A percentile compares a stretch with the other conserved stretches of the same genome.
Conservation (phyloP, 352 stramenopile genomes). For the Phytophthora rubi region DNA sequence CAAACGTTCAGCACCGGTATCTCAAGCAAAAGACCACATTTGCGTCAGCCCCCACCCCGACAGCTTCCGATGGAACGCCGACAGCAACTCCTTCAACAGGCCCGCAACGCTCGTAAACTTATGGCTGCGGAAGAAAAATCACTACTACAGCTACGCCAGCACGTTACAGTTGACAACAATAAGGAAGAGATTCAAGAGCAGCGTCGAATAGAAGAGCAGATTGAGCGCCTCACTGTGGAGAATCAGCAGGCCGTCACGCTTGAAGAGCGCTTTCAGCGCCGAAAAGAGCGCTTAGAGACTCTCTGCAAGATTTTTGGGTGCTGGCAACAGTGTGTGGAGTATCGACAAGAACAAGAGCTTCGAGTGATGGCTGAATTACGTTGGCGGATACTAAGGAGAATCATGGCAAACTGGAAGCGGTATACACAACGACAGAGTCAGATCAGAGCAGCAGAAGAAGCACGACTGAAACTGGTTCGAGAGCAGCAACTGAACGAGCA, state of each 20-base stretch:
- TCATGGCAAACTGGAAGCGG: constrained; percentile 33
- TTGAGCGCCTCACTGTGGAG: constrained; percentile 42
- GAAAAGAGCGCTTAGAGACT: constrained; percentile 29
- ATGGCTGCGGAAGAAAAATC: constrained; percentile 24
- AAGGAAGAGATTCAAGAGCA: constrained; percentile 33
- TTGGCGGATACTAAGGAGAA: constrained; percentile 29
- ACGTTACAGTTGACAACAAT: constrained; percentile 26
- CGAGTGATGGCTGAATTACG: constrained; percentile 27
- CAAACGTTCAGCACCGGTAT: background rate
- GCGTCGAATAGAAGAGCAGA: constrained; percentile 40
- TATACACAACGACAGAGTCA: constrained; percentile 13
- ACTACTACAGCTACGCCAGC: constrained; percentile 11
- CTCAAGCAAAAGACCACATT: constrained; percentile 6
- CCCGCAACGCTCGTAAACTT: constrained; percentile 26
- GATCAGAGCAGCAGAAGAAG: constrained; percentile 18
- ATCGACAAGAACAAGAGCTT: constrained; percentile 18
- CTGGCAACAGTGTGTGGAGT: constrained; percentile 23
- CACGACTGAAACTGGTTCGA: constrained; percentile 20
- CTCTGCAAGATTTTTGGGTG: constrained; percentile 16
- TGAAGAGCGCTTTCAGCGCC: constrained; percentile 34
- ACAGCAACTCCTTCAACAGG: constrained; percentile 39
- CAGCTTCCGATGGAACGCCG: constrained; percentile 48
- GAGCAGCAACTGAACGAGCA: constrained; percentile 31
- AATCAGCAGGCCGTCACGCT: constrained; percentile 38
- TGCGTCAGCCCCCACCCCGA: constrained; percentile 1